Evolutionary conservation across 495 filamentous ascomycete genomes (phyloP), one percentile per base, ranked within the genome.

Genomic region (Penicillium alfredii): DNA sequence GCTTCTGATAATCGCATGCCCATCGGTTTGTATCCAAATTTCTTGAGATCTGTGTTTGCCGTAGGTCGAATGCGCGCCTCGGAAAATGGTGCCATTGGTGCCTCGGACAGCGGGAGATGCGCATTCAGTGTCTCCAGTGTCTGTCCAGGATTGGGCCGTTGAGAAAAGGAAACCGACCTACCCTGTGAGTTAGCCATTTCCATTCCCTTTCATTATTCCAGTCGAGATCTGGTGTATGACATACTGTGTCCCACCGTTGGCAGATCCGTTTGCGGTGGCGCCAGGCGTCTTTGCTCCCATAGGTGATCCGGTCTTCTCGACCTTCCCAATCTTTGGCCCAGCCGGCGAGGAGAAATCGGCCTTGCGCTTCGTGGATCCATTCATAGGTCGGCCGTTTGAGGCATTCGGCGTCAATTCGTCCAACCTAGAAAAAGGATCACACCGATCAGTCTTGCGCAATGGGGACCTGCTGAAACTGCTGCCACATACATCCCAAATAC

Each of bases 1-100:
- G 86, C 80, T 49, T 95, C 89, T 4, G 86, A 86, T 8, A 89
- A 72, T 45, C 92, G 93, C 87, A 94, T 94, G 18, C 86, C 84
- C 66, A 96, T 82, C 0, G 87, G 81, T 47, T 88, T 88, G 59
- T 95, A 98, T 6, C 76, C 78, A 34, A 95, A 83, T 52, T 94
- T 96, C 53, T 86, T 88, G 33, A 84, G 68, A 48, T 98, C 92
- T 3, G 82, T 85, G 43, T 86, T 84, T 10, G 84, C 81, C 2
- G 76, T 86, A 4, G 92, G 73, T 52, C 79, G 84, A 59, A 96
- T 80, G 9, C 92, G 83, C 3, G 86, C 49, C 53, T 92, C 85
- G 3, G 74, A 44, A 42, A 75, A 80, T 1, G 86, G 86, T 13
- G 77, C 81, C 28, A 82, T 74, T 1, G 84, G 86, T 1, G 80